A percentile compares a stretch with the other conserved stretches of the same genome.
Conservation (phyloP, 371 early-diverging fungal genomes). For the Mortierella sp. region DNA sequence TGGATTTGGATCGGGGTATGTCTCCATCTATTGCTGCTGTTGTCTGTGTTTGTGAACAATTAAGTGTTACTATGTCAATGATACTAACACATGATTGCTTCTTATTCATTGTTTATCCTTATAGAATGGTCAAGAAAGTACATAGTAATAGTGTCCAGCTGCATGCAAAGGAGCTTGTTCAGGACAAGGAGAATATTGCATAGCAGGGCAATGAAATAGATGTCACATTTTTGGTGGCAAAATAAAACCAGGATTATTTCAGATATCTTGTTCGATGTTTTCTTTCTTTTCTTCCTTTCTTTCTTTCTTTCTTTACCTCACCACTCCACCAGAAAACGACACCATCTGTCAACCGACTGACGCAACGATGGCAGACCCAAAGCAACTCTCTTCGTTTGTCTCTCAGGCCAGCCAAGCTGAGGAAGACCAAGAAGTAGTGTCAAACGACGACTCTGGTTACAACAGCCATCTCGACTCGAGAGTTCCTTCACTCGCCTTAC, state of each 20-base stretch:
- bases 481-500: conserved; percentile 14
- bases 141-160: conserved; percentile 37
- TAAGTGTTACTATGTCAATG: neutral
- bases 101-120: neutral
- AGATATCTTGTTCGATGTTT: neutral
- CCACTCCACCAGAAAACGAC: neutral
- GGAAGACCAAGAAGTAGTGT: neutral
- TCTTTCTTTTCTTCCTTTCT: neutral
- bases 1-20: conserved; percentile 56
- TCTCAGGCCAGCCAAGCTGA: neutral
- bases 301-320: neutral
- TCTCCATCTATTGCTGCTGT: neutral
- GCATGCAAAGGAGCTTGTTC: conserved; percentile 41
- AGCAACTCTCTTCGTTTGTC: neutral
- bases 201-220: neutral
- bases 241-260: conserved; percentile 4
- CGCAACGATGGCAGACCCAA: neutral
- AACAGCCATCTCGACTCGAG: conserved; percentile 24
- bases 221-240: conserved; percentile 6
- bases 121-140: conserved; percentile 52
- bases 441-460: conserved; percentile 19
- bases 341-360: no score
- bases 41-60: neutral
- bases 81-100: neutral
- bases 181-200: conserved; percentile 21